These are phyloP conservation scores for Colletotrichum camelliae DNA, from an alignment of 2,329 filamentous ascomycete species.

Conservation along the genomic window DNA sequence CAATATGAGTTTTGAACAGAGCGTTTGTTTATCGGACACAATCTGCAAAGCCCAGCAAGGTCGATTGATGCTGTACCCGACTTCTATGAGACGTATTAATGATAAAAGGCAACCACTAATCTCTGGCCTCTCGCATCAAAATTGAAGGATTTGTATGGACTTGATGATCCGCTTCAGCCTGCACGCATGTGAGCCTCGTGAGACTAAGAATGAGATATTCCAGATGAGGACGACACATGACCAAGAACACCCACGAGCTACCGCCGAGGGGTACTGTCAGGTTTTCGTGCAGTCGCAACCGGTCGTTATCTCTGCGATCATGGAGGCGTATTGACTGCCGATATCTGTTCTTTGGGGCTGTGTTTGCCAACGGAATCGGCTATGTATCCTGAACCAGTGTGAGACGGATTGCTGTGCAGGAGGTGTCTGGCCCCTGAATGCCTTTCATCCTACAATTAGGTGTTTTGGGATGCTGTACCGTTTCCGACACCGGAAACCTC, in stretches of 20 bases:
- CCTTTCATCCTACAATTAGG: neutral
- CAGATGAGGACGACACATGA: neutral
- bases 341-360: neutral
- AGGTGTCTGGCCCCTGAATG: neutral
- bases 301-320: neutral
- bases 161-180: neutral
- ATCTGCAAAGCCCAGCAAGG: neutral
- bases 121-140: neutral
- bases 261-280: neutral
- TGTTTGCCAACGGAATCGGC: neutral
- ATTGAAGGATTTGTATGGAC: neutral
- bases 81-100: neutral
- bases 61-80: neutral
- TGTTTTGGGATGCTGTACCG: neutral
- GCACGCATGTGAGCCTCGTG: no score
- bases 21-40: neutral
- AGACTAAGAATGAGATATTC: neutral
- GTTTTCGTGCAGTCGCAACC: fast-evolving
- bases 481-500: neutral
- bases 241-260: neutral
- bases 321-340: neutral
- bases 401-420: neutral
- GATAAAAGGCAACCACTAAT: neutral
- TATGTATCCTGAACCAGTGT: fast-evolving
- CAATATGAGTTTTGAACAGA: neutral